These are phyloP conservation scores for Ormosia semicastrata DNA, from an alignment of 306 rosid species.

Conservation along the genomic window DNA sequence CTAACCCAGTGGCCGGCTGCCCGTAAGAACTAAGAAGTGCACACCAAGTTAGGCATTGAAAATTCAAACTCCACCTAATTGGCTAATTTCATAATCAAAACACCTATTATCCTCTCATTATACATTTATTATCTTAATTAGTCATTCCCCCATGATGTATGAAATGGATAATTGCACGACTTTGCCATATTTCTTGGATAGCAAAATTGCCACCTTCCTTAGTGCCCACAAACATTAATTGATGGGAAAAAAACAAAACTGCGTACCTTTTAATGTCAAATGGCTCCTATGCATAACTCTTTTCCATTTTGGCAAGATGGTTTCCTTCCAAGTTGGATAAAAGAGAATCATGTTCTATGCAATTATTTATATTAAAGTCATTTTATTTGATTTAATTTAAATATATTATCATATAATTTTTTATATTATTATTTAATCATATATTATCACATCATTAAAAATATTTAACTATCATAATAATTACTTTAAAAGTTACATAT, in stretches of 20 bases:
- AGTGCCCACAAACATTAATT: constrained; percentile 11
- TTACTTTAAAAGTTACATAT: too few relatives aligned
- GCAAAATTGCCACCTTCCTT: background rate
- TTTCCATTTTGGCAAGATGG: background rate
- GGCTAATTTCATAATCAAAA: background rate
- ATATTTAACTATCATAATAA: too few relatives aligned
- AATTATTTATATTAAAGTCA: background rate
- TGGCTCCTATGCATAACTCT: background rate
- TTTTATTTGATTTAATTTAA: background rate
- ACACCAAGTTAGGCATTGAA: constrained; percentile 32
- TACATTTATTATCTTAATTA: constrained; percentile 6
- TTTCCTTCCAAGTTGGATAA: constrained; percentile 36
- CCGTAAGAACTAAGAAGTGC: background rate
- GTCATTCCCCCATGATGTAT: constrained; percentile 11
- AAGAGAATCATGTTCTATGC: constrained; percentile 11
- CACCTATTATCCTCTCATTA: background rate
- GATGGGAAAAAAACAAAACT: background rate
- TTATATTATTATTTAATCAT: too few relatives aligned
- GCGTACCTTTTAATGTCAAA: background rate
- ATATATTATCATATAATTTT: too few relatives aligned
- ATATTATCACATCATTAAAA: too few relatives aligned
- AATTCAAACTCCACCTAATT: constrained; percentile 34
- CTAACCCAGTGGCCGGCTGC: background rate
- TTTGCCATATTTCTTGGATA: constrained; percentile 11
- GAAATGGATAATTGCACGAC: constrained; percentile 20